Evolutionary conservation across 1,139 yeast species (phyloP).

Genomic region (Yamadazyma oceani): DNA sequence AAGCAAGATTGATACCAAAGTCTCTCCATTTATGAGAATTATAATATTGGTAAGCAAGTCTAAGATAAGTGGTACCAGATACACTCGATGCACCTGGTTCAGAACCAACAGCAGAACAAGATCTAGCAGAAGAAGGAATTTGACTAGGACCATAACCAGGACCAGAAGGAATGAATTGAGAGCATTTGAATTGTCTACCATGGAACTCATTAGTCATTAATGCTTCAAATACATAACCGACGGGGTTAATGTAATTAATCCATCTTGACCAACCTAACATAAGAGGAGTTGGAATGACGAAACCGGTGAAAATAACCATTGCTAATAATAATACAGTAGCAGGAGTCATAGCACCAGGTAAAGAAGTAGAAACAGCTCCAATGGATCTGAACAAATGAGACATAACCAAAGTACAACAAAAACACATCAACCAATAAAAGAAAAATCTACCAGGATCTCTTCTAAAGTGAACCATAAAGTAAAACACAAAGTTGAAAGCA

Average conservation of each 20-base stretch:
- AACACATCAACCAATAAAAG: slow-evolving; percentile 44
- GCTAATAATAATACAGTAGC: slow-evolving; percentile 57
- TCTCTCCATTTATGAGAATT: slow-evolving; percentile 79
- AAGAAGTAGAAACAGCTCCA: slow-evolving; percentile 55
- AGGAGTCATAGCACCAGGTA: slow-evolving; percentile 62
- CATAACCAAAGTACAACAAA: slow-evolving; percentile 51
- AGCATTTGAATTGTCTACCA: slow-evolving; percentile 48
- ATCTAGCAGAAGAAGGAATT: slow-evolving; percentile 30
- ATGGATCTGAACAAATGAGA: slow-evolving; percentile 60
- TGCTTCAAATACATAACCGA: slow-evolving; percentile 56
- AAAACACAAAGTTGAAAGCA: slow-evolving; percentile 47
- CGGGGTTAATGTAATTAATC: slow-evolving; percentile 59
- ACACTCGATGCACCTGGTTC: slow-evolving; percentile 55
- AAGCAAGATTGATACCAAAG: slow-evolving; percentile 67
- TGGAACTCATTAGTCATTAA: slow-evolving; percentile 58
- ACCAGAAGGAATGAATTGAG: slow-evolving; percentile 49
- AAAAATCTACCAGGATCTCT: slow-evolving; percentile 62
- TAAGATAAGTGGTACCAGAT: slow-evolving; percentile 58
- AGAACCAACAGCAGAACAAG: slow-evolving; percentile 68
- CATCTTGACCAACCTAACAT: slow-evolving; percentile 69
- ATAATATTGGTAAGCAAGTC: slow-evolving; percentile 45
- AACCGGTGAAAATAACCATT: slow-evolving; percentile 59
- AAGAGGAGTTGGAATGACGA: slow-evolving; percentile 53
- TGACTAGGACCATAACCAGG: slow-evolving; percentile 50
- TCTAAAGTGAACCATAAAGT: slow-evolving; percentile 58